Percentiles rank a stretch among this genome's conserved stretches.
Evolutionary conservation across 352 stramenopile genomes (phyloP).

Genomic region (Albugo laibachii): DNA sequence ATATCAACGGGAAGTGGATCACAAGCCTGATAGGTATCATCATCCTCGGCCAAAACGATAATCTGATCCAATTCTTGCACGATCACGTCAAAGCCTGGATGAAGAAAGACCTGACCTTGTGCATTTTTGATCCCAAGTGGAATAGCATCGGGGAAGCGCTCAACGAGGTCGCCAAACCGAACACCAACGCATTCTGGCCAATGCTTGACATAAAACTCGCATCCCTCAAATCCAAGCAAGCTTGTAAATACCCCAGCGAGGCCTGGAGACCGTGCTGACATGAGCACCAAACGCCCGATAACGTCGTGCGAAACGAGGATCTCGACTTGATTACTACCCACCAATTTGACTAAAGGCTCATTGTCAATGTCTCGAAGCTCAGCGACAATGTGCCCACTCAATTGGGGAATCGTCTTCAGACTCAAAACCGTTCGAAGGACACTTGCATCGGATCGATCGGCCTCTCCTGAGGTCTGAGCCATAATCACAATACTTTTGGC

Average conservation of each 20-base stretch:
- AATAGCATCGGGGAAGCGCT: slow-evolving; percentile 63
- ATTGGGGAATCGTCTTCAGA: slow-evolving; percentile 50
- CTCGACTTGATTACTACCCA: slow-evolving; percentile 59
- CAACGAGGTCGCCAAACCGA: slow-evolving; percentile 35
- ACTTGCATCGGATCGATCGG: slow-evolving; percentile 62
- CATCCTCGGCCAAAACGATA: slow-evolving; percentile 71
- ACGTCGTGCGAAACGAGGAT: slow-evolving; percentile 77
- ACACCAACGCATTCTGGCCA: slow-evolving; percentile 63
- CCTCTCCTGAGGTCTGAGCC: slow-evolving; percentile 39
- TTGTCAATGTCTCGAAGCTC: slow-evolving; percentile 81
- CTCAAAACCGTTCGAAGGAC: slow-evolving; percentile 61
- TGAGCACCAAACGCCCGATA: slow-evolving; percentile 74
- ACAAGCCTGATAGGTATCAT: slow-evolving; percentile 70
- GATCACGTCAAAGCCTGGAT: slow-evolving; percentile 14
- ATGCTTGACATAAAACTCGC: slow-evolving; percentile 80
- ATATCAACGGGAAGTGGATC: slow-evolving; percentile 16
- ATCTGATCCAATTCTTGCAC: slow-evolving; percentile 42
- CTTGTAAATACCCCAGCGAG: slow-evolving; percentile 45
- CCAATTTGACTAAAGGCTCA: slow-evolving; percentile 48
- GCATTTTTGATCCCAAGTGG: slow-evolving; percentile 55
- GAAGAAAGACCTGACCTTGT: slow-evolving; percentile 37
- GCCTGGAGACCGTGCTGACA: slow-evolving; percentile 61
- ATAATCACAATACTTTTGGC: slow-evolving; percentile 72
- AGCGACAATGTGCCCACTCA: slow-evolving; percentile 63
- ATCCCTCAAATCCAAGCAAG: slow-evolving; percentile 72